Evolutionary conservation across 805 yeast genomes (phyloP).

Genomic region (Barnettozyma vustinii): DNA sequence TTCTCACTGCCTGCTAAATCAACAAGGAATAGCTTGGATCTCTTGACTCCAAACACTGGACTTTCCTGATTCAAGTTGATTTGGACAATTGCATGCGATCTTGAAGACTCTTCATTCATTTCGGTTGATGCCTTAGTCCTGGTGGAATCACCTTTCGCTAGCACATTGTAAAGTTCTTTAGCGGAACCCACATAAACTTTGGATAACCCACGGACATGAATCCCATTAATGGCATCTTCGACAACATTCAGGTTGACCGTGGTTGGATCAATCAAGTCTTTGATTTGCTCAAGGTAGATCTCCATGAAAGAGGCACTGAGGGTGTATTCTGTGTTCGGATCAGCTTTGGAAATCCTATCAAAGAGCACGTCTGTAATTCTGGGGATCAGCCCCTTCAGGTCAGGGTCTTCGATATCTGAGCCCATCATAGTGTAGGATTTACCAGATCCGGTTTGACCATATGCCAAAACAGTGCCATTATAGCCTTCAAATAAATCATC

Average conservation of each 20-base stretch:
- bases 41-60: conserved; percentile 49
- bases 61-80: conserved; percentile 61
- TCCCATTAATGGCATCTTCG: conserved; percentile 60
- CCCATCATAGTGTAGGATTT: conserved; percentile 81
- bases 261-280: conserved; percentile 49
- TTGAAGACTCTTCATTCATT: conserved; percentile 68
- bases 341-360: conserved; percentile 39
- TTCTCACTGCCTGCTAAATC: conserved; percentile 89
- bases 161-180: conserved; percentile 50
- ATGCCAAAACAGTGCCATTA: conserved; percentile 71
- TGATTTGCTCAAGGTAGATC: conserved; percentile 70
- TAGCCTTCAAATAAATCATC: conserved; percentile 70
- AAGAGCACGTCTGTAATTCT: conserved; percentile 65
- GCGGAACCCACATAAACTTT: conserved; percentile 54
- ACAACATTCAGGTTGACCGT: conserved; percentile 40
- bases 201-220: conserved; percentile 66
- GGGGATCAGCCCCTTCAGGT: conserved; percentile 58
- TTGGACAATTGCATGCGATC: conserved; percentile 78
- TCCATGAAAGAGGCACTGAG: conserved; percentile 71
- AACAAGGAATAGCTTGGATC: conserved; percentile 64
- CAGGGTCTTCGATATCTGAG: conserved; percentile 24
- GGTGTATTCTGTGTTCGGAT: conserved; percentile 52
- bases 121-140: conserved; percentile 58
- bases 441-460: conserved; percentile 84
- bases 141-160: conserved; percentile 51